Conservation (phyloP, 2,329 filamentous ascomycete species). For the Neopestalotiopsis sp. region DNA sequence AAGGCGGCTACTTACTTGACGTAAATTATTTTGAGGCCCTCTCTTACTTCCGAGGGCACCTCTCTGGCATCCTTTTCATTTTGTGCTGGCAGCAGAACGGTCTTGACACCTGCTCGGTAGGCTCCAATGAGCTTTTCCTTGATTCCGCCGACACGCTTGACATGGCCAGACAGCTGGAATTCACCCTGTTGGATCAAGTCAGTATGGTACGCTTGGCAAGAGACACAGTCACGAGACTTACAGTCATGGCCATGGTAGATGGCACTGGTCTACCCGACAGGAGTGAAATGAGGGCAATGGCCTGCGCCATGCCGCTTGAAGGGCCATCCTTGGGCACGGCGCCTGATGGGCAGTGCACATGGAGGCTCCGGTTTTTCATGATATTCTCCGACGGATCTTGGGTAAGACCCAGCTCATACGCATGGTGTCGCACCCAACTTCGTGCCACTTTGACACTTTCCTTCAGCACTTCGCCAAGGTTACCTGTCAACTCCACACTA, state of each 20-base stretch:
- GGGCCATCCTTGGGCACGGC: conserved; percentile 94
- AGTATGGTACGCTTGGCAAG: conserved; percentile 25
- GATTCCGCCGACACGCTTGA: conserved; percentile 95
- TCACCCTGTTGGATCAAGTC: conserved; percentile 56
- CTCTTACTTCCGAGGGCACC: conserved; percentile 85
- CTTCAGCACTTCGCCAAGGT: conserved; percentile 94
- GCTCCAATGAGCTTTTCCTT: conserved; percentile 99
- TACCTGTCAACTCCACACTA: conserved; percentile 92
- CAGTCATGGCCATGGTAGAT: conserved; percentile 94
- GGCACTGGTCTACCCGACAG: conserved; percentile 87
- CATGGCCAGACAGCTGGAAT: conserved; percentile 82
- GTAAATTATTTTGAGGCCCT: conserved; percentile 86
- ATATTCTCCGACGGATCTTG: conserved; percentile 85
- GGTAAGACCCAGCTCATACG: conserved; percentile 86
- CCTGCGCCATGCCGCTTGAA: conserved; percentile 90
- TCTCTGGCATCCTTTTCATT: conserved; percentile 94
- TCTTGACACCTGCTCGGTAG: conserved; percentile 90
- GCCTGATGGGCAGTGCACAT: conserved; percentile 94
- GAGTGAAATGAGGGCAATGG: conserved; percentile 88
- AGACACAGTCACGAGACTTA: conserved; percentile 43
- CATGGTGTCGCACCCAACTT: conserved; percentile 96
- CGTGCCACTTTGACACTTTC: conserved; percentile 96
- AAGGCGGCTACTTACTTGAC: conserved; percentile 69
- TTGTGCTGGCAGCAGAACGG: conserved; percentile 83
- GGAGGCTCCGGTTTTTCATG: conserved; percentile 92